Evolutionary conservation across 2,329 filamentous ascomycete genomes (phyloP), one percentile per base, ranked within the genome.

Genomic region (Xylariaceae sp.): DNA sequence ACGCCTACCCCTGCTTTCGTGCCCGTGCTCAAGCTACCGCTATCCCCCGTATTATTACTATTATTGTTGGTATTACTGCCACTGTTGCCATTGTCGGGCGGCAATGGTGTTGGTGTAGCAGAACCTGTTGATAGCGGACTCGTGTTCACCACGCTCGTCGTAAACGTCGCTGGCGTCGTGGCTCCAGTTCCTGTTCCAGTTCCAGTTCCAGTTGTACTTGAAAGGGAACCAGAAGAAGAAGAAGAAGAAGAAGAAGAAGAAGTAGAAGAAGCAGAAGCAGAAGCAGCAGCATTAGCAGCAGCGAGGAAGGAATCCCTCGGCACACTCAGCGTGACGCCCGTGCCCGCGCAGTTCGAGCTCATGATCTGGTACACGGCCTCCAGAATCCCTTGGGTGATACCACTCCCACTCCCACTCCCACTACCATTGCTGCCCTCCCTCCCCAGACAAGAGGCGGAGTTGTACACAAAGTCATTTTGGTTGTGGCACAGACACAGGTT

Each of bases 401-500:
- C n/a, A n/a, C n/a, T n/a, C n/a, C n/a, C n/a, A n/a, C n/a, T n/a
- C n/a, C n/a, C n/a, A n/a, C n/a, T n/a, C n/a, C n/a, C n/a, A n/a
- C n/a, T n/a, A n/a, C 74, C 67, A 15, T 15, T 48, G 0, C 55
- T 50, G 29, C 60, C 62, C 3, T 51, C 24, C 12, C 50, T 41
- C 6, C 65, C 70, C 9, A 77, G 52, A 46, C 73, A 77, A 9
- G 45, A 48, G 3, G 72, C 73, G 2, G 69, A 51, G 23, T 62
- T 61, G 14, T 64, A 67, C 43, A 76, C 59, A 52, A 76, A 77
- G 46, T 66, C 59, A 38, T 67, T 67, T 21, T 61, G 57, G 46
- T 76, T 73, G 44, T 55, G 53, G 51, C 73, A 77, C 2, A 76
- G 60, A 37, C 73, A 77, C 2, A 52, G 36, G 48, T 76, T 76